Evolutionary conservation across 1,139 yeast species (phyloP).

Genomic region (Starmera stellimalicola): DNA sequence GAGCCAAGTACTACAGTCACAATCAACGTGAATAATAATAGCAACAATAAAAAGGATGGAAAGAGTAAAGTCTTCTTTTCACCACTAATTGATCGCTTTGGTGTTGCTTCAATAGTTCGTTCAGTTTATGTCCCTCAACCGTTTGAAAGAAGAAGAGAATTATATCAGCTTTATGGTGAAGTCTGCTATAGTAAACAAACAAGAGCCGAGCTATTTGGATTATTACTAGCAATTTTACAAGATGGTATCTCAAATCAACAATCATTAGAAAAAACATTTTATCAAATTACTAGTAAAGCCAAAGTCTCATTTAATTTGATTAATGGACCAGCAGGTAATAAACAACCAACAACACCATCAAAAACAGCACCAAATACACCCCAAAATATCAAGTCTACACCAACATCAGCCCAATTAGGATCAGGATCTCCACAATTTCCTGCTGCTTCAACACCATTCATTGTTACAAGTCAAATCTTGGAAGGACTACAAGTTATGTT

Average conservation of each 20-base stretch:
- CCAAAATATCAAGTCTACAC: constrained; percentile 4
- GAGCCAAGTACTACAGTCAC: too few relatives aligned
- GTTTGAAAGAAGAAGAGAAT: constrained; percentile 50
- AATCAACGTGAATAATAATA: constrained; percentile 16
- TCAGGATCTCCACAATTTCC: constrained; percentile 33
- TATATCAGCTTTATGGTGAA: constrained; percentile 59
- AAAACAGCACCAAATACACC: constrained; percentile 20
- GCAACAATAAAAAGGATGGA: constrained; percentile 19
- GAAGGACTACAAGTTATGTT: constrained; percentile 69
- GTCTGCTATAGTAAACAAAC: constrained; percentile 74
- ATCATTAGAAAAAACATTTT: constrained; percentile 57
- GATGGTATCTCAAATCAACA: constrained; percentile 62
- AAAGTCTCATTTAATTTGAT: constrained; percentile 6
- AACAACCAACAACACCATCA: constrained; percentile 7
- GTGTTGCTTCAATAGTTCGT: constrained; percentile 65
- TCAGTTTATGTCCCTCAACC: constrained; percentile 69
- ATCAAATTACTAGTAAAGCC: constrained; percentile 39
- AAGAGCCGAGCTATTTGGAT: constrained; percentile 65
- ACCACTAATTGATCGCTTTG: constrained; percentile 67
- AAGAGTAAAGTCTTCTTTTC: constrained; percentile 40
- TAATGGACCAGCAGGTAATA: constrained; percentile 2
- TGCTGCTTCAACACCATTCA: constrained; percentile 53
- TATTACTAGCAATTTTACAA: constrained; percentile 57
- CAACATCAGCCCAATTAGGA: constrained; percentile 9
- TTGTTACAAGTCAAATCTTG: constrained; percentile 68